Evolutionary conservation across 768 basidiomycete genomes (phyloP), one percentile per base, ranked within the genome.

Genomic region (Pleurotus eryngii): DNA sequence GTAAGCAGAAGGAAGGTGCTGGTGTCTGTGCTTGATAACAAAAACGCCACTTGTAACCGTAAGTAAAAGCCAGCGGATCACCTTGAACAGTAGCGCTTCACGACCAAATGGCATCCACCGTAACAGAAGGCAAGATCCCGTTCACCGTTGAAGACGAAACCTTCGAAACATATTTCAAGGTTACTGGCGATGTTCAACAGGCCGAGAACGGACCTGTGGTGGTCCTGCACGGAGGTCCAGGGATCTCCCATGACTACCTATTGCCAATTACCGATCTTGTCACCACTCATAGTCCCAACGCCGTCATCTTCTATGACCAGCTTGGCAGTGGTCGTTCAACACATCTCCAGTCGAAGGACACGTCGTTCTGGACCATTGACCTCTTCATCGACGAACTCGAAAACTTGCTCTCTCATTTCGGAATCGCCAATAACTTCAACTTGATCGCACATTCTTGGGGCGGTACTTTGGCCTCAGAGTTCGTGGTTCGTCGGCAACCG

Each of bases 301-400:
- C 51, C 2, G 73, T 83, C 62, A 67, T 85, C 46, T 67, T 84
- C 49, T 84, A 84, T 64, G 81, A 83, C 62, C 84, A 85, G 60
- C 56, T 84, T 38, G 83, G 83, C 12, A 77, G 72, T 58, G 81
- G 79, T 15, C 68, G 61, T n/a, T 84, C 82, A 5, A 78, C 81
- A 11, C 81, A 79, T 62, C 71, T 81, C 39, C 74, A 64, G 15
- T 73, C 78, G 49, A 80, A 76, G 56, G 67, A 66, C 2, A 65
- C 68, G 12, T 70, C 74, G 17, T 84, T 85, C 66, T 82, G 81
- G 80, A 77, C 72, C 3, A 57, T 65, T 27, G 63, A 75, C 45
- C 69, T 83, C 8, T 82, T 81, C 68, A 66, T 79, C 60, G 70
- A 75, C 54, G 76, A 83, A 64, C 75, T 83, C 18, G 68, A 76